Percentiles rank a stretch among this genome's conserved stretches.
phyloP scores from a whole-genome alignment of 257 asterid genomes.

The Capsicum pubescens region DNA sequence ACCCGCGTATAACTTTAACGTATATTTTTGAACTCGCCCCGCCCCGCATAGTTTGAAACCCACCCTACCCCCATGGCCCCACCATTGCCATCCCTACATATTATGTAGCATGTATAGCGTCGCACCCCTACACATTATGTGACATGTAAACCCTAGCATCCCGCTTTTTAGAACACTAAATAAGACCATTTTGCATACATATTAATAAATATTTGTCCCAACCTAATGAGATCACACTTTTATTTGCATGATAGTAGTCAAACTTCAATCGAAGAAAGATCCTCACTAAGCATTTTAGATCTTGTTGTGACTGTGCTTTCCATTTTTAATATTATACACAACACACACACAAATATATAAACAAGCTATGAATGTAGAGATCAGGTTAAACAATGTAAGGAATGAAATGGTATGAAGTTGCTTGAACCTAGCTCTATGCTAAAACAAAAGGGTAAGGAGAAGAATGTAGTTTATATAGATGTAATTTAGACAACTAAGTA shows the following conservation, averaged over 20 bases:
- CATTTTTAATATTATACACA: background rate
- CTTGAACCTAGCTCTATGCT: background rate
- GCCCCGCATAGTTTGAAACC: too few species aligned
- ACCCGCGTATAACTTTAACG: too few species aligned
- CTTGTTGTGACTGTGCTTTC: background rate
- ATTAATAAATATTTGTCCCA: slow-evolving; percentile 1
- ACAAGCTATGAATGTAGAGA: background rate
- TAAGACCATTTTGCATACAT: background rate
- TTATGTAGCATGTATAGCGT: too few species aligned
- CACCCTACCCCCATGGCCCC: too few species aligned
- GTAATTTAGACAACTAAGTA: too few species aligned
- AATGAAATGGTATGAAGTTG: background rate
- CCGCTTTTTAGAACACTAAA: background rate
- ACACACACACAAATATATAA: background rate
- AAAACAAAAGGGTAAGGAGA: background rate
- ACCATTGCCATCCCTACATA: too few species aligned
- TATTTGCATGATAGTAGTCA: background rate
- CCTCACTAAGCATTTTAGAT: background rate
- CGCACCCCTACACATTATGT: background rate
- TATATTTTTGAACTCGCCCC: too few species aligned
- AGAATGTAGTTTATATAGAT: too few species aligned
- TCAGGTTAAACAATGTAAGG: background rate
- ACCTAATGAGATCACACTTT: background rate
- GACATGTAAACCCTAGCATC: background rate
- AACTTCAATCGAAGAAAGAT: background rate